Percentiles rank a stretch among this genome's conserved stretches.
phyloP scores from a whole-genome alignment of 129 eudicot genomes.

The Oenanthe sinensis region DNA sequence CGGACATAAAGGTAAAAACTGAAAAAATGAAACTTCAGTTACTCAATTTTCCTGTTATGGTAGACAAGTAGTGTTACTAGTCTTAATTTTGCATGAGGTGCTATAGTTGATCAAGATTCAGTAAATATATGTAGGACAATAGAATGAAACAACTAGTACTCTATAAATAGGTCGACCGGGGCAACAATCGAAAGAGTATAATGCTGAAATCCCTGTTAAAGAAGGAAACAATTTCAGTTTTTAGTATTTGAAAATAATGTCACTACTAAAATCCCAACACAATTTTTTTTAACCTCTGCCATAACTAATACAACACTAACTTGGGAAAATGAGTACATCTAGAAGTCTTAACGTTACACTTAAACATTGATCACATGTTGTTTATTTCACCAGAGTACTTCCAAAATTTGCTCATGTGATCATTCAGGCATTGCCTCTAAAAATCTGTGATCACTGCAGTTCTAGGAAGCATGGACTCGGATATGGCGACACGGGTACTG shows the following conservation, averaged over 20 bases:
- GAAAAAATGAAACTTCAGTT: not conserved
- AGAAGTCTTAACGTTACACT: no score
- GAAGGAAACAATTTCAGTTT: not conserved
- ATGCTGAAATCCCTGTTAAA: not conserved
- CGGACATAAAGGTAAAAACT: not conserved
- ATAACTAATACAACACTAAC: no score
- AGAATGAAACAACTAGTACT: not conserved
- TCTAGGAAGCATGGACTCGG: no score
- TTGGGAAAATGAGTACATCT: no score
- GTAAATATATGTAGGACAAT: not conserved
- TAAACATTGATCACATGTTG: no score
- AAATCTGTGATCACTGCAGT: no score
- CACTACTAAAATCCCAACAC: not conserved
- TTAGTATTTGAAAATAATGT: not conserved
- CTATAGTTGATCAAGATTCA: constrained; percentile 3
- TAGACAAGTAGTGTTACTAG: not conserved
- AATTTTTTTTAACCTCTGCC: no score
- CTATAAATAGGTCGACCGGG: not conserved
- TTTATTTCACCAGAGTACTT: no score
- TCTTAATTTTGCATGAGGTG: not conserved
- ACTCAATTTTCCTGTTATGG: not conserved
- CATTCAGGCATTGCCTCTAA: no score
- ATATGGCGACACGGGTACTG: no score
- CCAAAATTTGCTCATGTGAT: no score
- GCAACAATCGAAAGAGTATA: not conserved